These are phyloP conservation scores for Gaeumannomyces tritici DNA, from an alignment of 2,329 filamentous ascomycete species.

Conservation along the genomic window DNA sequence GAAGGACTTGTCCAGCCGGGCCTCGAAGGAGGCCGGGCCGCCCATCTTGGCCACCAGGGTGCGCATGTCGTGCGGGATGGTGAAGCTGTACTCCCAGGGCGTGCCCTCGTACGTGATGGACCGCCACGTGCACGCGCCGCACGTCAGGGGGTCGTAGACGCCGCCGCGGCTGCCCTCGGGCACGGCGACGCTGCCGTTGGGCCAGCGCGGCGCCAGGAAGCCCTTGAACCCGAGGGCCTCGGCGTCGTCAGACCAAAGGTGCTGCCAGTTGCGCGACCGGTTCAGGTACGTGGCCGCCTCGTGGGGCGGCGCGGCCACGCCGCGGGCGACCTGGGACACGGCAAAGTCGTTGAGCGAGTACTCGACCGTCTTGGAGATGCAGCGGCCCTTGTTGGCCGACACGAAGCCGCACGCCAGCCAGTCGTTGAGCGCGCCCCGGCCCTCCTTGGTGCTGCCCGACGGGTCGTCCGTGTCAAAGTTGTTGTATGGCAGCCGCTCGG, in stretches of 20 bases:
- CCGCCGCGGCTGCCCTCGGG: conserved; percentile 24
- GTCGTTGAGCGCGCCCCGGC: conserved; percentile 58
- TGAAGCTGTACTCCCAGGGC: conserved; percentile 59
- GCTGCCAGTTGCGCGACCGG: conserved; percentile 61
- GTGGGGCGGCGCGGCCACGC: conserved; percentile 37
- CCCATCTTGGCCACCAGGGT: conserved; percentile 43
- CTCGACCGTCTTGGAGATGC: conserved; percentile 56
- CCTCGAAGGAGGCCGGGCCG: conserved; percentile 41
- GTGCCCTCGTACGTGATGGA: conserved; percentile 47
- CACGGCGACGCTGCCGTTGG: conserved; percentile 20
- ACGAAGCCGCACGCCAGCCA: conserved; percentile 59
- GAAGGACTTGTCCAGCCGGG: conserved; percentile 53
- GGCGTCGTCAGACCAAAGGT: conserved; percentile 57
- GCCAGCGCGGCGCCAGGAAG: conserved; percentile 52
- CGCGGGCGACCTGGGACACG: conserved; percentile 52
- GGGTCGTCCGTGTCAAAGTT: conserved; percentile 44
- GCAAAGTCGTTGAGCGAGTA: conserved; percentile 58
- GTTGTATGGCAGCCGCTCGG: conserved; percentile 51
- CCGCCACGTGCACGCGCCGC: conserved; percentile 57
- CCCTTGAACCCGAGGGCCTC: conserved; percentile 51
- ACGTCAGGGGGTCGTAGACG: conserved; percentile 42
- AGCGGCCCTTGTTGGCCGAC: conserved; percentile 52
- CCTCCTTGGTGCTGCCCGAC: conserved; percentile 56
- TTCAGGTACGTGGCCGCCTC: conserved; percentile 51
- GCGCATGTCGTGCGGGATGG: conserved; percentile 56